These are phyloP conservation scores for Aureobasidium sp. DNA, from an alignment of 2,329 filamentous ascomycete species.

Conservation along the genomic window DNA sequence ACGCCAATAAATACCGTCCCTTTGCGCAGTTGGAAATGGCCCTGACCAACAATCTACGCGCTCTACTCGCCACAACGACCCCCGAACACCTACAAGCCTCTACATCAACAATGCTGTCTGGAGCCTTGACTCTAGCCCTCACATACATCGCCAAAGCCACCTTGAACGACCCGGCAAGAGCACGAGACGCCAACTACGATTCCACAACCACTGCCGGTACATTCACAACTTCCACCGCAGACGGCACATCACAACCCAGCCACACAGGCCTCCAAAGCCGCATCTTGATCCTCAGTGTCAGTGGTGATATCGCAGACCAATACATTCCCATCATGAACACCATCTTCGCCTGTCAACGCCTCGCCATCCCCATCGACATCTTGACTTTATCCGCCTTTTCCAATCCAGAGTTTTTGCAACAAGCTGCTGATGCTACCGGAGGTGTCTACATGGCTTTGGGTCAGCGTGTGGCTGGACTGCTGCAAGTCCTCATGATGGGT, in stretches of 20 bases:
- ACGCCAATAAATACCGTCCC: constrained; percentile 91
- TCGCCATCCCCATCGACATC: constrained; percentile 92
- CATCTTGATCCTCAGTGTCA: constrained; percentile 92
- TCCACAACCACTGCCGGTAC: constrained; percentile 60
- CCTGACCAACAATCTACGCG: constrained; percentile 76
- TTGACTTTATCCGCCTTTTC: constrained; percentile 77
- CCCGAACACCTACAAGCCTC: constrained; percentile 68
- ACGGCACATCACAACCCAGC: constrained; percentile 39
- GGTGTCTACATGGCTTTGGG: constrained; percentile 72
- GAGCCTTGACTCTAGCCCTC: constrained; percentile 89
- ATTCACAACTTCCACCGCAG: constrained; percentile 60
- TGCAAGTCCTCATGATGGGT: constrained; percentile 96
- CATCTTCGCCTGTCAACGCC: constrained; percentile 93
- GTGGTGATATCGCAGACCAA: constrained; percentile 85
- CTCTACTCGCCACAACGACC: constrained; percentile 77
- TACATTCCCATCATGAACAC: constrained; percentile 99
- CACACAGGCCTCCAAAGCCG: constrained; percentile 72
- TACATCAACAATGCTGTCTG: constrained; percentile 88
- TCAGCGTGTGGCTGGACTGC: constrained; percentile 60
- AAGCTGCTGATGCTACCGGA: constrained; percentile 80
- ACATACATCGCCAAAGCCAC: constrained; percentile 90
- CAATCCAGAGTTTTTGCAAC: constrained; percentile 92
- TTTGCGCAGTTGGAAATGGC: constrained; percentile 89
- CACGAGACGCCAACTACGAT: constrained; percentile 36
- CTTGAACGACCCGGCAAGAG: constrained; percentile 32